phyloP scores from a whole-genome alignment of 495 filamentous ascomycete genomes.

The Penicillium taxi region DNA sequence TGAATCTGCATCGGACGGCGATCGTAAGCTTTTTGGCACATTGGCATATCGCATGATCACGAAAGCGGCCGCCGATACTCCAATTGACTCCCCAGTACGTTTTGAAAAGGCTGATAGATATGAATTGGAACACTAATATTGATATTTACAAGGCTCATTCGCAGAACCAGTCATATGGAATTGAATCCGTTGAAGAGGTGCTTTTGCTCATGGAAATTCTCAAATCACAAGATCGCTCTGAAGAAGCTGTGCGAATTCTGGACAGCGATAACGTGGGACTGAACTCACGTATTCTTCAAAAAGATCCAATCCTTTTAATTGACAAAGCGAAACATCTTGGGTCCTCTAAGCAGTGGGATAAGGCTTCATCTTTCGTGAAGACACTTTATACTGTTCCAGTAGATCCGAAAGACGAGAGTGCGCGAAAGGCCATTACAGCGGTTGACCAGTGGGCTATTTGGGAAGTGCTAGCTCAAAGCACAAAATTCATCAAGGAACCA shows the following conservation, averaged over 20 bases:
- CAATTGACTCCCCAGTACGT: constrained; percentile 38
- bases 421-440: constrained; percentile 31
- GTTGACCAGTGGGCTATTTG: constrained; percentile 54
- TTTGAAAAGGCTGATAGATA: not conserved
- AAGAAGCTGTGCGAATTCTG: constrained; percentile 45
- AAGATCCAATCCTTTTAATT: constrained; percentile 44
- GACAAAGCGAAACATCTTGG: constrained; percentile 39
- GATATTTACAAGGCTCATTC: constrained; percentile 29
- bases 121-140: constrained; percentile 11
- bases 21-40: constrained; percentile 48
- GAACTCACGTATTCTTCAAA: constrained; percentile 42
- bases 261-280: constrained; percentile 44
- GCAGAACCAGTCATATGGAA: constrained; percentile 41
- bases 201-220: constrained; percentile 47
- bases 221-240: constrained; percentile 34
- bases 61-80: constrained; percentile 47
- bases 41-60: constrained; percentile 53
- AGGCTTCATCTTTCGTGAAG: constrained; percentile 37
- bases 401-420: constrained; percentile 22
- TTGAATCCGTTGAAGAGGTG: constrained; percentile 49
- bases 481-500: constrained; percentile 21
- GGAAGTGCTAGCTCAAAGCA: constrained; percentile 33
- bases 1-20: constrained; percentile 33
- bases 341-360: constrained; percentile 39
- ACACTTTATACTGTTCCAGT: constrained; percentile 29